Percentiles rank a stretch among this genome's conserved stretches.
phyloP scores from a whole-genome alignment of 257 asterid genomes.

The Coffea eugenioides region DNA sequence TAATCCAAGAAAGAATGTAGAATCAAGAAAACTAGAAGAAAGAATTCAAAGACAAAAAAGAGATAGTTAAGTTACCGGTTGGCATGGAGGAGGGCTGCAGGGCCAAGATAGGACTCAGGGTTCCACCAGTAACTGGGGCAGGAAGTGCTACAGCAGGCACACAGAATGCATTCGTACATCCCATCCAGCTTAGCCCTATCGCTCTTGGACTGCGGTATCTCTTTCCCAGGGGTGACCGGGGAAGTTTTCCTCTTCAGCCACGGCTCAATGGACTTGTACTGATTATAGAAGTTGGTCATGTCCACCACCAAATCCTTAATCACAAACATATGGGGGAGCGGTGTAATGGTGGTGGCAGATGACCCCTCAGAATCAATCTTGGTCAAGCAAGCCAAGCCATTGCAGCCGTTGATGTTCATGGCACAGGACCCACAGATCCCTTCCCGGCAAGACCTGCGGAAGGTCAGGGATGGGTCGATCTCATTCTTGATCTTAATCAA shows the following conservation, averaged over 20 bases:
- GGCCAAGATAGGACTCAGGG: constrained; percentile 95
- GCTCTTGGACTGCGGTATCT: constrained; percentile 73
- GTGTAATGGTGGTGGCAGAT: constrained; percentile 53
- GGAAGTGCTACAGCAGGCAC: constrained; percentile 94
- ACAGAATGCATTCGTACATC: constrained; percentile 92
- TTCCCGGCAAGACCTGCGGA: constrained; percentile 92
- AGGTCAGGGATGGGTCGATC: constrained; percentile 82
- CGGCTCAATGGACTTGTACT: constrained; percentile 94
- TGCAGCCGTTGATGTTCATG: constrained; percentile 86
- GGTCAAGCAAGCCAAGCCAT: constrained; percentile 86
- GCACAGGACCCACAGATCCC: constrained; percentile 99
- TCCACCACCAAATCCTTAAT: constrained; percentile 95
- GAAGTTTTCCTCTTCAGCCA: constrained; percentile 90
- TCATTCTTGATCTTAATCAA: constrained; percentile 87
- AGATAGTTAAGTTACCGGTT: constrained; percentile 44
- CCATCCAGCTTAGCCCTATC: constrained; percentile 94
- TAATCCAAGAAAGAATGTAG: neutral
- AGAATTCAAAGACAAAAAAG: too few species aligned
- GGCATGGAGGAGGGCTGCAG: constrained; percentile 94
- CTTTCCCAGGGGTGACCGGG: constrained; percentile 59
- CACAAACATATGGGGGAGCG: constrained; percentile 95
- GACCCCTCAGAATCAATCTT: constrained; percentile 51
- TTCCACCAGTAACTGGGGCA: constrained; percentile 99
- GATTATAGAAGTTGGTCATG: constrained; percentile 90
- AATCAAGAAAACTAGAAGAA: neutral